These are phyloP conservation scores for Trichaptum fuscoviolaceum DNA, from an alignment of 768 basidiomycete genomes.

Conservation along the genomic window DNA sequence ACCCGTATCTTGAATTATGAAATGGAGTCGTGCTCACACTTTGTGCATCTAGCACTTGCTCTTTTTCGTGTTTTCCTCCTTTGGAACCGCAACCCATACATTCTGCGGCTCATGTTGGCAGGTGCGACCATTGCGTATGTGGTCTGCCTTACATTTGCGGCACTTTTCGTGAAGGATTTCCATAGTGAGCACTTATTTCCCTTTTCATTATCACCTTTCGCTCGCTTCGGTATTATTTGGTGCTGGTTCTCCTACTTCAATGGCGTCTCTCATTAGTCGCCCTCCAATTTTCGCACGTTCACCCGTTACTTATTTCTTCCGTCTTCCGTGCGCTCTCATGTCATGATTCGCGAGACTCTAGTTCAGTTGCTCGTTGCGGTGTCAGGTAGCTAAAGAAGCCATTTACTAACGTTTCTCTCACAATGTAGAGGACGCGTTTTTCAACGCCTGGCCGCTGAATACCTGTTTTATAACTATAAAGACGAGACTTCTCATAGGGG, in stretches of 20 bases:
- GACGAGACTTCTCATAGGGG: background rate
- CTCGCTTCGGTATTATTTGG: background rate
- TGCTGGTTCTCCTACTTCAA: background rate
- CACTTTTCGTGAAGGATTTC: background rate
- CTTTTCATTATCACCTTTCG: too few relatives aligned
- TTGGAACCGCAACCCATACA: background rate
- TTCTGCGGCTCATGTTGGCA: background rate
- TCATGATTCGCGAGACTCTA: background rate
- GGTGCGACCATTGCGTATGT: background rate
- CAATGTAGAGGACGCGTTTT: background rate
- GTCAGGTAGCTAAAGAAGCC: background rate
- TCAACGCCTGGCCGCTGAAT: conserved; percentile 1
- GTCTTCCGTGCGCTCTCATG: background rate
- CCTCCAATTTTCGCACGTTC: background rate
- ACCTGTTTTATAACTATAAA: background rate
- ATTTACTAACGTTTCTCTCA: background rate
- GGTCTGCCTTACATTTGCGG: background rate
- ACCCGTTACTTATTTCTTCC: background rate
- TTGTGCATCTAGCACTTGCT: background rate
- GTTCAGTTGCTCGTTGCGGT: background rate
- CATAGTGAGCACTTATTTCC: background rate
- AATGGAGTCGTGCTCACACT: background rate
- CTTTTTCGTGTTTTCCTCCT: background rate
- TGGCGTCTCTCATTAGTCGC: background rate
- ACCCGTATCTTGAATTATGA: too few relatives aligned